These are phyloP conservation scores for Urtica urens DNA, from an alignment of 306 rosid genomes.

Conservation along the genomic window DNA sequence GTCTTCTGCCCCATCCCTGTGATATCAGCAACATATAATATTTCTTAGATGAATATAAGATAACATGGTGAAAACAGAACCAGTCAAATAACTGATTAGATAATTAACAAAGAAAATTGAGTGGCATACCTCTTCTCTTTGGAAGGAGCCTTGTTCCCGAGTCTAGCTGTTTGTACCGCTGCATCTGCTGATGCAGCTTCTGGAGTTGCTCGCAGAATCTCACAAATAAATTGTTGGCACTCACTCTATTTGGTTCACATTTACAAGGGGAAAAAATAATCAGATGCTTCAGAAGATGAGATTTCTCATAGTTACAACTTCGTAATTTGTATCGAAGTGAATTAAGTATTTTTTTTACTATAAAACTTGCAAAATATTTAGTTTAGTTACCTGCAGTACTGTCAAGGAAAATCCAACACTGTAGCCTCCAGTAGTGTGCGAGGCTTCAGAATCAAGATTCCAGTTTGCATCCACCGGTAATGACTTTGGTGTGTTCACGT, in stretches of 20 bases:
- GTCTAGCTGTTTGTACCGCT: conserved; percentile 97
- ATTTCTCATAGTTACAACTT: too few species aligned
- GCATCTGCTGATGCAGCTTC: conserved; percentile 99
- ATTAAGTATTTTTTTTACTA: too few species aligned
- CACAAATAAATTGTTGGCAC: conserved; percentile 99
- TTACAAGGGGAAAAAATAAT: conserved; percentile 7
- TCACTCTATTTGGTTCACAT: conserved; percentile 55
- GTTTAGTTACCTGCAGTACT: conserved; percentile 84
- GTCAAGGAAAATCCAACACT: conserved; percentile 88
- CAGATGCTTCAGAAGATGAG: conserved; percentile 12
- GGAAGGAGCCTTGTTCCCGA: conserved; percentile 88
- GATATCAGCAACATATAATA: conserved; percentile 3
- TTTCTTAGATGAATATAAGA: conserved; percentile 1
- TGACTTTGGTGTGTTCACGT: conserved; percentile 65
- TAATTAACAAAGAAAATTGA: conserved; percentile 12
- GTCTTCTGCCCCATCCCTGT: conserved; percentile 80
- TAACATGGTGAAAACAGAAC: conserved; percentile 7
- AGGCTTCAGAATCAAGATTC: conserved; percentile 80
- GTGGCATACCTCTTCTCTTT: conserved; percentile 72
- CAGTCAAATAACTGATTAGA: background rate
- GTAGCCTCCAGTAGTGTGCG: conserved; percentile 95
- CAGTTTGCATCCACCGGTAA: conserved; percentile 47
- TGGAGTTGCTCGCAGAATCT: conserved; percentile 96
- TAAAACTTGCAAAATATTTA: too few species aligned
- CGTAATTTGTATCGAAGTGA: too few species aligned